Conservation (phyloP, 345 rosid genomes). For the Cardamine occulta region DNA sequence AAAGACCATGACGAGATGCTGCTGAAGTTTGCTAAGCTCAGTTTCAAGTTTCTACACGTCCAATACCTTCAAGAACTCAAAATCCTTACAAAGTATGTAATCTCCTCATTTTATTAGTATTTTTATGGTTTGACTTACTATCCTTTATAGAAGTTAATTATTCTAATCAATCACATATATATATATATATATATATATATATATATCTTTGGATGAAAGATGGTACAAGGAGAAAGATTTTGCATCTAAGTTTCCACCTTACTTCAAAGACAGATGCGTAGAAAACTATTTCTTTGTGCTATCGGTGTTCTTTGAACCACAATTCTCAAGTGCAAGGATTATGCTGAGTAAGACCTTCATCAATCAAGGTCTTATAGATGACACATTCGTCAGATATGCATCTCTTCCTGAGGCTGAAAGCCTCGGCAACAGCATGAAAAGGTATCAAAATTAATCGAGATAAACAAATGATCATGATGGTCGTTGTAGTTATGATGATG, state of each 20-base stretch:
- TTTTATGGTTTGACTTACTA: background rate
- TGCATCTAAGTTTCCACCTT: constrained; percentile 28
- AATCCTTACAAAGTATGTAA: constrained; percentile 14
- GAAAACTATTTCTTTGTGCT: background rate
- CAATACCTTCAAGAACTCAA: constrained; percentile 18
- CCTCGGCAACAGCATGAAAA: constrained; percentile 6
- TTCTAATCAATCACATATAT: background rate
- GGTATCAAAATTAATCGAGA: background rate
- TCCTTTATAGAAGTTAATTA: background rate
- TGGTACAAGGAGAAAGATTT: constrained; percentile 29
- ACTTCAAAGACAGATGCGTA: constrained; percentile 25
- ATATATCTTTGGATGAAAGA: constrained; percentile 14
- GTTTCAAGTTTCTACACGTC: constrained; percentile 16
- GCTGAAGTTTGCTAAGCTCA: constrained; percentile 33
- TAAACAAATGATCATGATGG: background rate
- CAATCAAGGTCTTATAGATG: constrained; percentile 3
- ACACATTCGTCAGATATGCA: constrained; percentile 37
- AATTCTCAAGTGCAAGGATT: constrained; percentile 22
- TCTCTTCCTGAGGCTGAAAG: background rate
- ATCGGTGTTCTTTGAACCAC: constrained; percentile 14
- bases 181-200: too few species aligned
- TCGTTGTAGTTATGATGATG: background rate
- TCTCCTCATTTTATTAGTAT: background rate
- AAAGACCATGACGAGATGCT: background rate
- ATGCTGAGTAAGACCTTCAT: constrained; percentile 4